Base-by-base conservation (phyloP, 2,329 filamentous ascomycete species). In the Cladosporium sp. region DNA sequence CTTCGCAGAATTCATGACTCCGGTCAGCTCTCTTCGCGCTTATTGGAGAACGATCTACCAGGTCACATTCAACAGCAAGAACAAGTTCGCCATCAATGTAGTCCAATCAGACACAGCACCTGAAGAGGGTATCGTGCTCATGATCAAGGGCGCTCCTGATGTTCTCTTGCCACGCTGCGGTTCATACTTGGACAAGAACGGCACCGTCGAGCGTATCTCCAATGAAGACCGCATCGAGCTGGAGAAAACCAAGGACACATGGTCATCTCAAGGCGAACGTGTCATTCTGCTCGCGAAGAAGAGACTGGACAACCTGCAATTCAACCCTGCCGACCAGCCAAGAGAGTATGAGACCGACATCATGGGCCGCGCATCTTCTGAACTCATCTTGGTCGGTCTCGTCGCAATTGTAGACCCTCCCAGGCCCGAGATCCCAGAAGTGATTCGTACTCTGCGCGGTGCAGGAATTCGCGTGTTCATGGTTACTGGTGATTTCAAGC, bases 121-220 rank as follows among this genome's bases (percentile, higher is more conserved):
- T 11, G 61, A 65, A 52, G 66, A 72, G 23, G 68, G 68, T 16
- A 85, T 81, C 1, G 78, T 90, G 0, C 78, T 93, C 52, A 90
- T 88, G n/a, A 90, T 93, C 74, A 93, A 94, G 75, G 91, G 91
- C 0, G 91, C 90, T 0, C 90, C 91, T 0, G 91, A 93, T 72
- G 86, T 93, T 35, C 81, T 93, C 0, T 84, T 93, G 1, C 80
- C 82, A 1, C 81, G 89, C 62, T 91, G 90, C 72, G 82, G 82
- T 1, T 81, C 82, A 23, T 86, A 87, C 61, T 80, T 89, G 14
- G 81, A 81, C 23, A 78, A 81, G 2, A 82, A 86, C 28, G 89
- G 89, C 7, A 80, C 82, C 2, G 78, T 83, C 0, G 77, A 81
- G 62, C 72, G 78, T 11, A 79, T 92, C 18, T 82, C 81, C 1